phyloP scores from a whole-genome alignment of 257 asterid species.

The Asclepias syriaca region DNA sequence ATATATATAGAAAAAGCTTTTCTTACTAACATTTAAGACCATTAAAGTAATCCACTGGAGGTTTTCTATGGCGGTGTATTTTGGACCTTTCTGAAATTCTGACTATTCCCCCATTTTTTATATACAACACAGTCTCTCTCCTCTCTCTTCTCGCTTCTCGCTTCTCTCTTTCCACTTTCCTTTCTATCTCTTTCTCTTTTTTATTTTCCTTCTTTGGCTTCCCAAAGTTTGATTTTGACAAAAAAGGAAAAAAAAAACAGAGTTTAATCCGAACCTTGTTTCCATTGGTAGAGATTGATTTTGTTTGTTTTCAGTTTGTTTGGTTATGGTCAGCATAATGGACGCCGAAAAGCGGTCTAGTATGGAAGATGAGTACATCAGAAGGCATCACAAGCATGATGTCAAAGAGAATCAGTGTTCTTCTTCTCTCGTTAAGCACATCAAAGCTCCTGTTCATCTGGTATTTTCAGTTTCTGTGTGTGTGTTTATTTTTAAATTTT shows the following conservation, averaged over 20 bases:
- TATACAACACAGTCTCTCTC: not conserved
- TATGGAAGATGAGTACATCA: conserved; percentile 61
- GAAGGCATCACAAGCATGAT: conserved; percentile 67
- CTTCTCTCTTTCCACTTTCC: not conserved
- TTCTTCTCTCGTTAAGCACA: conserved; percentile 68
- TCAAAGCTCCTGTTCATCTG: conserved; percentile 84
- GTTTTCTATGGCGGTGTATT: conserved; percentile 22
- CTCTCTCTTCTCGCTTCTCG: not conserved
- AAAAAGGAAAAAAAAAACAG: not conserved
- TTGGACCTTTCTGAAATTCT: conserved; percentile 8
- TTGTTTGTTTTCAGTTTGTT: not conserved
- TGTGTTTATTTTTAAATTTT: too few species aligned
- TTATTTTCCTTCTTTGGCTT: not conserved
- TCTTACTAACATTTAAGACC: conserved; percentile 4
- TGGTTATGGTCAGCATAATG: conserved; percentile 24
- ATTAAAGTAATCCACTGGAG: conserved; percentile 16
- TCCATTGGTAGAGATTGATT: conserved; percentile 1
- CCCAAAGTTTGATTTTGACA: not conserved
- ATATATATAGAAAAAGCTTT: not conserved
- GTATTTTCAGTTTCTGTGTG: conserved; percentile 32
- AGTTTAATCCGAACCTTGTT: not conserved
- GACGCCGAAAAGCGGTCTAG: conserved; percentile 34
- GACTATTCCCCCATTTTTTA: not conserved
- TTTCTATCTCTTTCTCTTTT: not conserved
- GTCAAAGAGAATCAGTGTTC: conserved; percentile 69